Evolutionary conservation across 805 yeast genomes (phyloP).

Genomic region (Lachancea sp.): DNA sequence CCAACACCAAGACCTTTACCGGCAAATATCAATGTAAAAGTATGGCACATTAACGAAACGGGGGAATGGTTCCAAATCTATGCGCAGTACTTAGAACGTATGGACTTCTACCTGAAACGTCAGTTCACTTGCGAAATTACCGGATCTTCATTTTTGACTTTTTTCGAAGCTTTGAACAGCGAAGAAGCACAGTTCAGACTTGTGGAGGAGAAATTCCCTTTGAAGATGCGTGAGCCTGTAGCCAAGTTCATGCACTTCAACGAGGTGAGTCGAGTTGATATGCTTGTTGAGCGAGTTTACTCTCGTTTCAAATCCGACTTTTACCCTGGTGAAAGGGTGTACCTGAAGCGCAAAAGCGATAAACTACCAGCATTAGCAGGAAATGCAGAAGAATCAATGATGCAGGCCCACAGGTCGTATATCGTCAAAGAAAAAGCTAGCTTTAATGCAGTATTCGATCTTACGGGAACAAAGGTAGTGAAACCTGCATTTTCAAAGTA

Average conservation of each 20-base stretch:
- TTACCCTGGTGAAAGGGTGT: conserved; percentile 85
- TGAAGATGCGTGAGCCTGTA: conserved; percentile 87
- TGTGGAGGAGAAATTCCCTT: conserved; percentile 82
- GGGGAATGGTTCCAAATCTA: conserved; percentile 82
- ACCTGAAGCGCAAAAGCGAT: conserved; percentile 38
- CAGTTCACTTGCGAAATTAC: conserved; percentile 94
- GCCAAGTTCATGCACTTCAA: conserved; percentile 78
- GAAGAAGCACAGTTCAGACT: conserved; percentile 58
- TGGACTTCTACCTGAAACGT: conserved; percentile 65
- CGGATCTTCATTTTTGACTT: conserved; percentile 87
- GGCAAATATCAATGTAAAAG: conserved; percentile 48
- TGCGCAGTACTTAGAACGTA: conserved; percentile 62
- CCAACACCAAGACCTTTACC: conserved; percentile 56
- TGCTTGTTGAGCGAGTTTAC: conserved; percentile 82
- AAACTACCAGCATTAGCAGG: not conserved
- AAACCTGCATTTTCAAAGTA: conserved; percentile 59
- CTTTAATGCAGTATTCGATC: conserved; percentile 46
- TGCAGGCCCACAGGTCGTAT: conserved; percentile 34
- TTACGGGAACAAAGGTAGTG: conserved; percentile 31
- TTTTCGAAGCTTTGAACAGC: conserved; percentile 77
- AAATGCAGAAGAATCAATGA: not conserved
- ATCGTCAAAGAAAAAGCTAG: conserved; percentile 81
- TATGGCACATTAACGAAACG: conserved; percentile 79
- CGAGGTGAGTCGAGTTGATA: conserved; percentile 73
- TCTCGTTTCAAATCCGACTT: conserved; percentile 69